Base-by-base conservation (phyloP, 2,329 filamentous ascomycete genomes). In the Talaromyces rugulosus region DNA sequence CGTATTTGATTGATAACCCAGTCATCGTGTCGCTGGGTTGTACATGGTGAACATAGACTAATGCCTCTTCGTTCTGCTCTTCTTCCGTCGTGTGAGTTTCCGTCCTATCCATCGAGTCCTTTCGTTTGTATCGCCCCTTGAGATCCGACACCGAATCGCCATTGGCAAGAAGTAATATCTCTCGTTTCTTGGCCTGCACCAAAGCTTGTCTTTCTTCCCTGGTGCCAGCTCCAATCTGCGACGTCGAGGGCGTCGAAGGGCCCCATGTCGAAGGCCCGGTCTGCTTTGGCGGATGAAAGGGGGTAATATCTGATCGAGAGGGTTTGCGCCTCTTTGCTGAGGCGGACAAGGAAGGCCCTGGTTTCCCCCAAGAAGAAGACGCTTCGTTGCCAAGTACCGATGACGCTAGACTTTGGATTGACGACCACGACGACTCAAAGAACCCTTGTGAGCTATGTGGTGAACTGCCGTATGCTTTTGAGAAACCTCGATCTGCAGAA, bases 41-140 rank as follows among this genome's bases (percentile, higher is more conserved):
- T 18, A 98, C 91, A 69, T 89, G 87, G 76, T 99, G 95, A 58
- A 98, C 82, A 74, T 98, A 99, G 18, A 94, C 93, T 65, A 98
- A 79, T 27, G 91, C 90, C 67, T 96, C 89, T 67, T 86, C 82
- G 36, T 89, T 86, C 36, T 86, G 82, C 57, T 87, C 84, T 11
- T 72, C 70, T 33, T 74, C 69, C 44, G 67, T 64, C 44, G 67
- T 64, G 11, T 67, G 66, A 28, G 31, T 54, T 42, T 68, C 67
- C 30, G 68, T 62, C 33, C 68, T 70, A 50, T 78, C 79, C 42
- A 74, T 70, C 0, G 80, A 82, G 64, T 77, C 77, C 59, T 79
- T 75, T 64, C 80, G 73, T 68, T 82, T 82, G 63, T 79, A 78
- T 52, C 73, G 73, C 14, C 74, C 71, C 18, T 68, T 71, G 40